Evolutionary conservation across 2,329 filamentous ascomycete genomes (phyloP), one percentile per base, ranked within the genome.

Genomic region (Hymenoscyphus fructigenus): DNA sequence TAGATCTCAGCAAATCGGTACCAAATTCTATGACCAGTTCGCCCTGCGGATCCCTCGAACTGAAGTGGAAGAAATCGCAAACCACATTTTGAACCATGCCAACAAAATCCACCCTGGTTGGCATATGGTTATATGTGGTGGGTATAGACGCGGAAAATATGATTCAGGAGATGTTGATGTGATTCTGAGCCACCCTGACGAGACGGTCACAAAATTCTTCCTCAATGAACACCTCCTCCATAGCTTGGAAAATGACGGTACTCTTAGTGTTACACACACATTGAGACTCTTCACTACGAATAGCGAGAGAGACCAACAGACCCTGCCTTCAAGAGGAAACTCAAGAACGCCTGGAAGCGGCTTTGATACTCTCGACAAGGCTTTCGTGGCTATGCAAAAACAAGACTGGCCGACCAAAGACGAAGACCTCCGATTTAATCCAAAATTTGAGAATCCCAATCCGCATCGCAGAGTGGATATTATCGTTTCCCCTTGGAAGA

Each of bases 21-120:
- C 97, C 56, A 98, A 98, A 75, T 97, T 88, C 78, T 97, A 96
- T 75, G 90, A 96, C 38, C 94, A 98, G 68, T 91, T 99, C 63
- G 79, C 85, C 57, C 77, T 83, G 17, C 87, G 85, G 15, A 91
- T 98, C 4, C 84, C 91, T 0, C 85, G 93, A 1, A 65, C 74
- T 0, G 93, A 98, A 76, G 90, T 92, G 0, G 88, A 92, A 70
- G 73, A 75, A 0, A 96, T 97, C 61, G 86, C 85, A 0, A 72
- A 79, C 4, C 80, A 82, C 0, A 84, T 97, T 17, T 81, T 89
- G 1, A 72, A 79, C 1, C 88, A 95, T 67, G 92, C 92, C 1
- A 85, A 87, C 57, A 78, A 76, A 20, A 82, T 93, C 1, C 82
- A 86, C 1, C 73, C 79, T 0, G 85, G 83, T 0, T 77, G 88